Conservation (phyloP, 768 basidiomycete species). For the Suillus discolor region DNA sequence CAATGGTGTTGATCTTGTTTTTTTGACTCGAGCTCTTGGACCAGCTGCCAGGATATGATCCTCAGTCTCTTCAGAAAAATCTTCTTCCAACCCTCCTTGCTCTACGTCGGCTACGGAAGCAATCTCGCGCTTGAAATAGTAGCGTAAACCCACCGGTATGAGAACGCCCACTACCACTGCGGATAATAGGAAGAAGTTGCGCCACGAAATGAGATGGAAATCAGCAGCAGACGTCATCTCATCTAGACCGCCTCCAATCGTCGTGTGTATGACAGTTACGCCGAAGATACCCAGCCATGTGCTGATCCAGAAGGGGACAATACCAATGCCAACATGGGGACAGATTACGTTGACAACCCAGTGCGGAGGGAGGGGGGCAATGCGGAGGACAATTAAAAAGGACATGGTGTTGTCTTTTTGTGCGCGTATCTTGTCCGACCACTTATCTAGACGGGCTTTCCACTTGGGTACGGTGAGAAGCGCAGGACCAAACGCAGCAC, state of each 20-base stretch:
- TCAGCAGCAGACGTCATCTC: constrained; percentile 94
- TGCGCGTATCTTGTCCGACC: constrained; percentile 74
- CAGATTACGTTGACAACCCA: constrained; percentile 95
- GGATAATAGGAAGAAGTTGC: constrained; percentile 82
- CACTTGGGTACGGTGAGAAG: constrained; percentile 85
- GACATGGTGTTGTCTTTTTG: constrained; percentile 87
- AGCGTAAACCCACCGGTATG: constrained; percentile 88
- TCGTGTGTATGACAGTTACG: constrained; percentile 91
- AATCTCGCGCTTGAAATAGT: constrained; percentile 74
- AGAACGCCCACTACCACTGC: constrained; percentile 91
- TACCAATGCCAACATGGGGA: constrained; percentile 87
- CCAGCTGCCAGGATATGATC: constrained; percentile 61
- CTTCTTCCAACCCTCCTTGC: constrained; percentile 35
- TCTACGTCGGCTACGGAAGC: constrained; percentile 40
- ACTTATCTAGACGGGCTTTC: constrained; percentile 79
- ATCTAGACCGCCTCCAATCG: constrained; percentile 90
- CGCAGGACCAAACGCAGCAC: constrained; percentile 90
- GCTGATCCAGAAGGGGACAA: constrained; percentile 86
- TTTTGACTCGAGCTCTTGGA: constrained; percentile 46
- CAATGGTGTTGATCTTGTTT: constrained; percentile 38
- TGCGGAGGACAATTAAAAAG: constrained; percentile 92
- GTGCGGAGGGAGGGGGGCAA: constrained; percentile 93
- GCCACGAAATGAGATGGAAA: constrained; percentile 91
- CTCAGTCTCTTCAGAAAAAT: constrained; percentile 36
- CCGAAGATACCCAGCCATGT: constrained; percentile 92